These are phyloP conservation scores for Arthrinium puccinioides DNA, from an alignment of 2,329 filamentous ascomycete genomes.

Conservation along the genomic window DNA sequence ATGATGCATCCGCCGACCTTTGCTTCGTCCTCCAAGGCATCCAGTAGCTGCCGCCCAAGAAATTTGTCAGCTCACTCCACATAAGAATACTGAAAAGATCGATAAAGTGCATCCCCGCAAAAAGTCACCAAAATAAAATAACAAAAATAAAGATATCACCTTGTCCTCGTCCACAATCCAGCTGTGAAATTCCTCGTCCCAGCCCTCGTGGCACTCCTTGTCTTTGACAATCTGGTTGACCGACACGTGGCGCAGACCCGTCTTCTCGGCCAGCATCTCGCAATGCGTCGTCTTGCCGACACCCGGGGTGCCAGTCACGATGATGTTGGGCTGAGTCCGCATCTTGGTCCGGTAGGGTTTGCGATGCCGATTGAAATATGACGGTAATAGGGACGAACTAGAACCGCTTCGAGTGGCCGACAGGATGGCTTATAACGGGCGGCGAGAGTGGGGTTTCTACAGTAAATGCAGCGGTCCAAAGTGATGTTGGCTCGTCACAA, in stretches of 20 bases:
- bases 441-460: too few relatives aligned
- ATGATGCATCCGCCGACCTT: conserved; percentile 78
- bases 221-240: conserved; percentile 93
- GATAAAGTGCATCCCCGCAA: neutral
- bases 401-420: too few relatives aligned
- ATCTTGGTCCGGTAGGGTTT: too few relatives aligned
- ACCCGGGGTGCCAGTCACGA: conserved; percentile 91
- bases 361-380: too few relatives aligned
- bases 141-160: conserved; percentile 36
- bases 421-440: too few relatives aligned
- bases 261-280: conserved; percentile 68
- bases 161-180: conserved; percentile 98
- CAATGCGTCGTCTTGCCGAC: conserved; percentile 94
- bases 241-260: conserved; percentile 73
- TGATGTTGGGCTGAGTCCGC: conserved; percentile 72
- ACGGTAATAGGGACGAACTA: too few relatives aligned
- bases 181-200: conserved; percentile 75
- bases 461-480: too few relatives aligned
- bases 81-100: conserved; percentile 6
- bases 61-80: neutral
- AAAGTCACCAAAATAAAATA: neutral
- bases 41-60: conserved; percentile 55
- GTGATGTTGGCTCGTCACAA: too few relatives aligned
- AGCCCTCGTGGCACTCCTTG: conserved; percentile 77
- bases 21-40: conserved; percentile 78